These are phyloP conservation scores for Russula vinacea DNA, from an alignment of 768 basidiomycete genomes.

Conservation along the genomic window DNA sequence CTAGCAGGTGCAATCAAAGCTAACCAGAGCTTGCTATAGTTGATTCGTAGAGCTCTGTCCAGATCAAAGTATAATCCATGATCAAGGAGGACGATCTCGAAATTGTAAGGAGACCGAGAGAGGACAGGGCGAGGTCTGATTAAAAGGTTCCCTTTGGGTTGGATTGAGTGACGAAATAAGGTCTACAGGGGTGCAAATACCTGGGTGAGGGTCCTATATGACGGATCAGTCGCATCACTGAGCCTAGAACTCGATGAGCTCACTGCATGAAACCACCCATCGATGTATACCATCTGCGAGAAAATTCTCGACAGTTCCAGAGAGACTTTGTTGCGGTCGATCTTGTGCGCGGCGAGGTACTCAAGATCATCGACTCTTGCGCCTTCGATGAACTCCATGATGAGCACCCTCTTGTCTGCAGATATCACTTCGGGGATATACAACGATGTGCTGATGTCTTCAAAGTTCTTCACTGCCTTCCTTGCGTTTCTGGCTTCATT, in stretches of 20 bases:
- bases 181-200: slow-evolving; percentile 37
- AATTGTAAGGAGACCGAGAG: slow-evolving; percentile 85
- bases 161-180: slow-evolving; percentile 7
- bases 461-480: slow-evolving; percentile 69
- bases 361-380: slow-evolving; percentile 83
- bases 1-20: slow-evolving; percentile 77
- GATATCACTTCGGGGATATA: slow-evolving; percentile 84
- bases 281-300: slow-evolving; percentile 91
- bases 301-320: slow-evolving; percentile 89
- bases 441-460: slow-evolving; percentile 65
- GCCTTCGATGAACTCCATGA: slow-evolving; percentile 95
- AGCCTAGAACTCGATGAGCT: slow-evolving; percentile 33
- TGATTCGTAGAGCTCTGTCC: slow-evolving; percentile 70
- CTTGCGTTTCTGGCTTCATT: slow-evolving; percentile 86
- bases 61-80: slow-evolving; percentile 95
- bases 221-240: slow-evolving; percentile 10
- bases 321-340: slow-evolving; percentile 92
- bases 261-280: slow-evolving; percentile 87
- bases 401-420: slow-evolving; percentile 78
- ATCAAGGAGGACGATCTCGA: slow-evolving; percentile 92
- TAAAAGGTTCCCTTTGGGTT: slow-evolving; percentile 70
- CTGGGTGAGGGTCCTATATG: slow-evolving; percentile 81
- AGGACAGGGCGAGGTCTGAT: slow-evolving; percentile 66
- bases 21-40: slow-evolving; percentile 88
- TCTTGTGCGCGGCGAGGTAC: slow-evolving; percentile 75